Percentiles rank a stretch among this genome's conserved stretches.
Evolutionary conservation across 345 rosid species (phyloP).

Genomic region (Brassica rapa): DNA sequence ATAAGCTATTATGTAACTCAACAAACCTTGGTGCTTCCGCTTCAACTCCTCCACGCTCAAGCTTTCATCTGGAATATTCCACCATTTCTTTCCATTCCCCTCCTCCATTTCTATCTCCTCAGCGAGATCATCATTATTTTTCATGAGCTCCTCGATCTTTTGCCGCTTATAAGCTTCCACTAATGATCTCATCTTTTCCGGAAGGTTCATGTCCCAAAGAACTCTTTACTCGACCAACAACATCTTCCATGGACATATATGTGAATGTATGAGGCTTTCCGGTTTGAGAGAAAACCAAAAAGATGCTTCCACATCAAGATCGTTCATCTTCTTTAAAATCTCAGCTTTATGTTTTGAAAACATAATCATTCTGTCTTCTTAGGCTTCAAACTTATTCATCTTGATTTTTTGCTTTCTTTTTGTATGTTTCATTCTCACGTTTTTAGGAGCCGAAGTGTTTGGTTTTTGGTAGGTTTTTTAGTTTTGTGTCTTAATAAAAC

Average conservation of each 20-base stretch:
- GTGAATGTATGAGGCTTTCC: constrained; percentile 45
- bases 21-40: not conserved
- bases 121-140: not conserved
- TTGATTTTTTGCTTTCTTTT: constrained; percentile 40
- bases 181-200: not conserved
- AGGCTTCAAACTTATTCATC: constrained; percentile 32
- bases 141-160: constrained; percentile 28
- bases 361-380: constrained; percentile 30
- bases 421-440: constrained; percentile 2
- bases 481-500: not conserved
- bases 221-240: constrained; percentile 20
- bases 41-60: not conserved
- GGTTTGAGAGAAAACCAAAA: constrained; percentile 40
- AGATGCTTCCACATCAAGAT: constrained; percentile 33
- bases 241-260: constrained; percentile 40
- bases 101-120: constrained; percentile 23
- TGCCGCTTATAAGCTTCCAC: constrained; percentile 39
- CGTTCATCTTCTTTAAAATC: constrained; percentile 48
- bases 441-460: not conserved
- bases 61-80: not conserved
- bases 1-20: not conserved
- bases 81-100: constrained; percentile 1
- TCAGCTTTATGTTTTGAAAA: constrained; percentile 51
- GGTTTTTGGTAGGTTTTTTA: not conserved
- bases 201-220: not conserved